Conservation (phyloP, 2,329 filamentous ascomycete genomes). For the Aspergillus proliferans region DNA sequence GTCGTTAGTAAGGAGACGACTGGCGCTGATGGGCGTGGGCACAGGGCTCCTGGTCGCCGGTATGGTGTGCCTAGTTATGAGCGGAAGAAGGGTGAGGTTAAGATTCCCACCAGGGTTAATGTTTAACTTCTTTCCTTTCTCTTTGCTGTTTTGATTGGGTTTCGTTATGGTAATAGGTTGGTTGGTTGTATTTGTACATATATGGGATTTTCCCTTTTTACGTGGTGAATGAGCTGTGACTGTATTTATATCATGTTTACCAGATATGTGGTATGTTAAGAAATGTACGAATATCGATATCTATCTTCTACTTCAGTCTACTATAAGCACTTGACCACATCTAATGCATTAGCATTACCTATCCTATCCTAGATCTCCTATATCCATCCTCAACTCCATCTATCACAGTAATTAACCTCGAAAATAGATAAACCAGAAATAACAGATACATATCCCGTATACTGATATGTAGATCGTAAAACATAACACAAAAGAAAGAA, state of each 20-base stretch:
- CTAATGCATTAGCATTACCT: too few relatives aligned
- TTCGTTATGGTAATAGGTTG: slow-evolving; percentile 33
- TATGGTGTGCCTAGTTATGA: slow-evolving; percentile 59
- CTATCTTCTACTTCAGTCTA: not conserved
- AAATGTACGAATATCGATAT: not conserved
- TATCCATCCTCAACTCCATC: too few relatives aligned
- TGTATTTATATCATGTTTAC: slow-evolving; percentile 5
- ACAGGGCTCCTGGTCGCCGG: slow-evolving; percentile 50
- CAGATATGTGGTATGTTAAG: not conserved
- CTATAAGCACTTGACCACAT: too few relatives aligned
- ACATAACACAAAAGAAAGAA: slow-evolving; percentile 2
- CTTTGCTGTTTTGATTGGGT: slow-evolving; percentile 1
- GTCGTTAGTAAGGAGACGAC: slow-evolving; percentile 49
- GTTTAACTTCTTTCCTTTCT: slow-evolving; percentile 24
- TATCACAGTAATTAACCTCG: too few relatives aligned
- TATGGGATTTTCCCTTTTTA: not conserved
- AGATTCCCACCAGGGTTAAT: slow-evolving; percentile 57
- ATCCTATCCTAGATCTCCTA: too few relatives aligned
- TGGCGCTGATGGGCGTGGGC: slow-evolving; percentile 49
- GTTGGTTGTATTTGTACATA: slow-evolving; percentile 24
- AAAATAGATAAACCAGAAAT: not conserved
- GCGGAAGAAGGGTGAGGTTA: slow-evolving; percentile 56
- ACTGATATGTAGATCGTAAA: not conserved
- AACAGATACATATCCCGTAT: not conserved
- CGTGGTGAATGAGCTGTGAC: not conserved